Evolutionary conservation across 345 rosid species (phyloP), one percentile per base, ranked within the genome.

Genomic region (Euclidium syriacum): DNA sequence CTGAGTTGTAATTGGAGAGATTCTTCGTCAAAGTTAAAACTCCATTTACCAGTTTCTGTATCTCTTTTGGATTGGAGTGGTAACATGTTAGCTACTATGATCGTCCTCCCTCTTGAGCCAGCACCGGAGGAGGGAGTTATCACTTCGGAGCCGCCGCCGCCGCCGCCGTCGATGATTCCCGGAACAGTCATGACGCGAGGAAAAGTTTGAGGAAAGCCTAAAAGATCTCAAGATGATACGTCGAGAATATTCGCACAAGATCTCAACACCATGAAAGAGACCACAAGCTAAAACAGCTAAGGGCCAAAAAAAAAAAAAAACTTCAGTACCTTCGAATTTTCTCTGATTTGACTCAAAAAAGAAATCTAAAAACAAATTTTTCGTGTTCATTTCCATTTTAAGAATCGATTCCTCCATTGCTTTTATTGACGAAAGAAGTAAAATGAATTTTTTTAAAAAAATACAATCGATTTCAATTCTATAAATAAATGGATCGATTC

Each of bases 241-340:
- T 83, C 86, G 8, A 79, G 66, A 50, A 85, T 71, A 77, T 65
- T 81, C 52, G 70, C 71, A 61, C 77, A 79, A 64, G 85, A 78
- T 60, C 82, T 79, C 10, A 85, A 76, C 50, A 83, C 25, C 83
- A 77, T 81, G 56, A 53, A 58, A 51, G 58, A 40, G 46, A 3
- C 6, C 0, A 66, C 52, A 9, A 33, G n/a, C n/a, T n/a, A n/a
- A n/a, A n/a, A n/a, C 24, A 65, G 54, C 59, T 51, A 41, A 35
- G n/a, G 12, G 47, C 22, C 47, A 0, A 11, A 30, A 41, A 29
- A 22, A 20, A 11, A 54, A 19, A 11, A 52, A 52, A 0, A 2
- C n/a, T n/a, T n/a, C n/a, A 17, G 18, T 30, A 0, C n/a, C n/a
- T 32, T 32, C 2, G 16, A 24, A 2, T 12, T 23, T 11, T 11